Percentiles rank a stretch among this genome's conserved stretches.
Conservation (phyloP, 78 protist species). For the Dictyostelium discoideum region dicty_2.7 NC_007089.4:2186501-2187000, state of each 20-base stretch:
- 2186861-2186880: slow-evolving; percentile 66
- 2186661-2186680: slow-evolving; percentile 38
- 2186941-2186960: slow-evolving; percentile 53
- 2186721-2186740: slow-evolving; percentile 52
- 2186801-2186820: slow-evolving; percentile 78
- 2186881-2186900: slow-evolving; percentile 67
- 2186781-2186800: slow-evolving; percentile 39
- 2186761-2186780: slow-evolving; percentile 46
- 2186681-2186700: slow-evolving; percentile 9
- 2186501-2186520: slow-evolving; percentile 29
- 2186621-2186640: background rate
- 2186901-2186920: slow-evolving; percentile 65
- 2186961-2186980: slow-evolving; percentile 57
- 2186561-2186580: slow-evolving; percentile 47
- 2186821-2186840: slow-evolving; percentile 53
- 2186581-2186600: slow-evolving; percentile 35
- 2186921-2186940: slow-evolving; percentile 52
- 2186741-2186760: slow-evolving; percentile 49
- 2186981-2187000: slow-evolving; percentile 76
- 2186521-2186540: slow-evolving; percentile 50
- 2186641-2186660: slow-evolving; percentile 67
- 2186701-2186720: slow-evolving; percentile 46
- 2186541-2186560: slow-evolving; percentile 63
- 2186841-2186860: slow-evolving; percentile 24
- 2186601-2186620: background rate